Base-by-base conservation (phyloP, 2,329 filamentous ascomycete species). In the Alternaria novae-zelandiae region DNA sequence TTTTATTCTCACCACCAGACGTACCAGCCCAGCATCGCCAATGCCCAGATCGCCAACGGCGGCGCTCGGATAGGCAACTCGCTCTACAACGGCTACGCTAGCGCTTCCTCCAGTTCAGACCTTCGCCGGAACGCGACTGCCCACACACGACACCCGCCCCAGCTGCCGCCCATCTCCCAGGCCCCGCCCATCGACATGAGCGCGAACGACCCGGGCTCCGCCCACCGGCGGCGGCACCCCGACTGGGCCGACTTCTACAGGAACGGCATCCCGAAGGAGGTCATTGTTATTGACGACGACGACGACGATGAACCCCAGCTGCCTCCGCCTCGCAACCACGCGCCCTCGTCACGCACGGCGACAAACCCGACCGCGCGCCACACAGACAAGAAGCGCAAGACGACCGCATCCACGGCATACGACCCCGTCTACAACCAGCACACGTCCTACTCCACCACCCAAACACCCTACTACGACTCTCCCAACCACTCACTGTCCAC, bases 401-500 rank as follows among this genome's bases (percentile, higher is more conserved):
- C 88, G 79, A 83, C 85, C 74, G 79, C 86, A 70, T 80, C 88
- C 70, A 82, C 84, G 3, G 83, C 84, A 45, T 92, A 91, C 77
- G 91, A 95, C 71, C 83, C 90, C 17, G 86, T 90, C 56, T 91
- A 94, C 76, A 91, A 94, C 77, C 87, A 90, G 77, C 86, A 86
- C 75, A 78, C 88, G 79, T 87, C 88, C 45, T 91, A 90, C 79
- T 94, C 93, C 5, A 90, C 90, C 71, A 88, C 91, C 61, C 88
- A 91, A 74, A 91, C 91, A 26, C 90, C 91, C 54, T 87, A 89
- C 65, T 89, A 91, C 72, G 87, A 89, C 66, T 86, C 87, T 13
- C 89, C 88, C 57, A 88, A 87, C 54, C 91, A 91, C 47, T 93
- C 92, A 12, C 86, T 90, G 59, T 96, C 93, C 5, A 96, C 91